phyloP scores from a whole-genome alignment of 768 basidiomycete genomes.

The Amanita rubescens region DNA sequence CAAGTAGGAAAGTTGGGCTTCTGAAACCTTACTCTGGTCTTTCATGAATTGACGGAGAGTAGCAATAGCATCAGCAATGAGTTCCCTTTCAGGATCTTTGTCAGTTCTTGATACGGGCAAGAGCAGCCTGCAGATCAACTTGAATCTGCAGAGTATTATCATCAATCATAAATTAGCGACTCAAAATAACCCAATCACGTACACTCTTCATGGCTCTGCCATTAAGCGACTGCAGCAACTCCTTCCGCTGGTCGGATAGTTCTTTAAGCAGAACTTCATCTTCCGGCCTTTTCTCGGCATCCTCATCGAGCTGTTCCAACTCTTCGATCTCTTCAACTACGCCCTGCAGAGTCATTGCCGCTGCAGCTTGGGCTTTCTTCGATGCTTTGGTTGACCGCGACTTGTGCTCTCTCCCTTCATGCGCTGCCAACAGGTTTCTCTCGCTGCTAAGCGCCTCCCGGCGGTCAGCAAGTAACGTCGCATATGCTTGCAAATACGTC shows the following conservation, averaged over 20 bases:
- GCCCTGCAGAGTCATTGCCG: conserved; percentile 12
- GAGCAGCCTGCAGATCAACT: conserved; percentile 38
- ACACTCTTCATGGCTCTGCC: conserved; percentile 65
- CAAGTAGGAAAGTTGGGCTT: not conserved
- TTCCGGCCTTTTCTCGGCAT: conserved; percentile 52
- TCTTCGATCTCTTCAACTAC: conserved; percentile 14
- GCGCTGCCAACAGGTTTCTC: conserved; percentile 66
- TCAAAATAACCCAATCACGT: conserved; percentile 23
- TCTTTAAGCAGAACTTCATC: conserved; percentile 51
- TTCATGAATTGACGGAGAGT: conserved; percentile 49
- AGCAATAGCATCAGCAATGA: conserved; percentile 46
- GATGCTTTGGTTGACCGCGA: conserved; percentile 64
- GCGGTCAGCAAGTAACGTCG: conserved; percentile 70
- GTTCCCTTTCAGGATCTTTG: conserved; percentile 51
- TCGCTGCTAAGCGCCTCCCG: conserved; percentile 70
- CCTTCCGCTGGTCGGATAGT: conserved; percentile 47
- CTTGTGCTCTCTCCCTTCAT: conserved; percentile 61
- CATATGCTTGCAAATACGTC: conserved; percentile 65
- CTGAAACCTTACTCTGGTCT: conserved; percentile 46
- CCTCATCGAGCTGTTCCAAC: conserved; percentile 24
- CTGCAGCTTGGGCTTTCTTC: conserved; percentile 37
- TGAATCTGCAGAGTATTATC: conserved; percentile 24
- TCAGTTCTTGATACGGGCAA: conserved; percentile 41
- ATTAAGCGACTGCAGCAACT: conserved; percentile 34
- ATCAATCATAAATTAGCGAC: not conserved